Evolutionary conservation across 495 filamentous ascomycete species (phyloP), one percentile per base, ranked within the genome.

Genomic region (Xylaria castorea): DNA sequence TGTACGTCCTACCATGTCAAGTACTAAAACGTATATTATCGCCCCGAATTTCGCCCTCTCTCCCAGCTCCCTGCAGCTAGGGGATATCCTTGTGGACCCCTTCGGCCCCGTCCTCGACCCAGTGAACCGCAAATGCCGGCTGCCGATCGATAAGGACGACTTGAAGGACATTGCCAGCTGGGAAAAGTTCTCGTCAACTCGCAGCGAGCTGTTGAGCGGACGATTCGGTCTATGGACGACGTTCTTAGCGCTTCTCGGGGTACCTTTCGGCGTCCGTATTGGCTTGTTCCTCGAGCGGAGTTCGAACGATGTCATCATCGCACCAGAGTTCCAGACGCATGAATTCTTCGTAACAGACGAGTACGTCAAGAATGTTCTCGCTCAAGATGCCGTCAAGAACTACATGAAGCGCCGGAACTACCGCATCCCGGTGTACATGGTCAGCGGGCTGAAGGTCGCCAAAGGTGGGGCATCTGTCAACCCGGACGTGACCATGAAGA

Each of bases 11-110:
- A 53, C 50, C 7, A 53, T 53, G 50, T 53, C 50, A 25, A 53
- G 22, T 25, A 53, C 8, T 25, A 53, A 53, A n/a, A 53, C 50
- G 22, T 53, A 53, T 53, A 53, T 53, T 25, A 2, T 53, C 9
- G 22, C 50, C 50, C 50, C 50, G n/a, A 53, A 53, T 53, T 53
- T 53, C n/a, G 22, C 50, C 22, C 50, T 53, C 8, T 53, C 50
- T 25, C 50, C 50, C 11, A 53, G 9, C 22, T 53, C 50, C 22
- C 50, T 53, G 50, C 7, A 53, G 50, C 9, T 53, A 4, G 50
- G 50, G n/a, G 50, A 53, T n/a, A 53, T 53, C 8, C 22, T 53
- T 25, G 50, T 53, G 4, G 50, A 53, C n/a, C 50, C 50, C 1
- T 25, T 53, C 12, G 22, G 50, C 9, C 50, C 50, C n/a, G 9